These are phyloP conservation scores for Naganishia liquefaciens DNA, from an alignment of 1,284 basidiomycete species.

Conservation along the genomic window DNA sequence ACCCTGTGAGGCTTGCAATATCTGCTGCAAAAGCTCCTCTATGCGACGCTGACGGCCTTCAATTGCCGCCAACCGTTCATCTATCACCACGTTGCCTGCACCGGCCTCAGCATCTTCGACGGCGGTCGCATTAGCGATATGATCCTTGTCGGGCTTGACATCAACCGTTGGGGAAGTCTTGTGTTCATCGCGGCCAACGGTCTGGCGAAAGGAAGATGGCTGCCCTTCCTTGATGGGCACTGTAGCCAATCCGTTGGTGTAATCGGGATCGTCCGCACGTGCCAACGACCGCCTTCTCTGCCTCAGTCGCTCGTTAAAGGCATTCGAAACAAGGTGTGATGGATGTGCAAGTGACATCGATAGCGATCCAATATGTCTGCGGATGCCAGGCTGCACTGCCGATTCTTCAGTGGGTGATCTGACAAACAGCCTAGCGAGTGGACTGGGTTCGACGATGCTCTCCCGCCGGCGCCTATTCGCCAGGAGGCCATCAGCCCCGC, in stretches of 20 bases:
- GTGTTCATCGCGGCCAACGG: slow-evolving; percentile 34
- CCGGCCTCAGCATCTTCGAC: slow-evolving; percentile 28
- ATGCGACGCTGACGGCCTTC: slow-evolving; percentile 48
- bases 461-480: slow-evolving; percentile 38
- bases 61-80: slow-evolving; percentile 41
- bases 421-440: slow-evolving; percentile 51
- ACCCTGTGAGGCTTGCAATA: slow-evolving; percentile 11
- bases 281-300: slow-evolving; percentile 7
- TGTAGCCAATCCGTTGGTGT: slow-evolving; percentile 19
- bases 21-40: slow-evolving; percentile 44
- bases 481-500: background rate
- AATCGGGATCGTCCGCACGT: background rate
- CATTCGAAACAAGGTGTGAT: slow-evolving; percentile 5
- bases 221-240: slow-evolving; percentile 38
- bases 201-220: slow-evolving; percentile 36
- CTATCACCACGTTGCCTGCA: slow-evolving; percentile 12
- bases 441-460: slow-evolving; percentile 49
- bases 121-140: slow-evolving; percentile 25
- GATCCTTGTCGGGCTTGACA: slow-evolving; percentile 25
- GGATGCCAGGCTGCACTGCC: slow-evolving; percentile 1
- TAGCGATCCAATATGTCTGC: slow-evolving; percentile 21
- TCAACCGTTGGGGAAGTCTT: slow-evolving; percentile 33
- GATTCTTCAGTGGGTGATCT: slow-evolving; percentile 32
- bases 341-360: slow-evolving; percentile 23
- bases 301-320: slow-evolving; percentile 7